Conservation (phyloP, 2,329 filamentous ascomycete genomes). For the Diplodia intermedia region DNA sequence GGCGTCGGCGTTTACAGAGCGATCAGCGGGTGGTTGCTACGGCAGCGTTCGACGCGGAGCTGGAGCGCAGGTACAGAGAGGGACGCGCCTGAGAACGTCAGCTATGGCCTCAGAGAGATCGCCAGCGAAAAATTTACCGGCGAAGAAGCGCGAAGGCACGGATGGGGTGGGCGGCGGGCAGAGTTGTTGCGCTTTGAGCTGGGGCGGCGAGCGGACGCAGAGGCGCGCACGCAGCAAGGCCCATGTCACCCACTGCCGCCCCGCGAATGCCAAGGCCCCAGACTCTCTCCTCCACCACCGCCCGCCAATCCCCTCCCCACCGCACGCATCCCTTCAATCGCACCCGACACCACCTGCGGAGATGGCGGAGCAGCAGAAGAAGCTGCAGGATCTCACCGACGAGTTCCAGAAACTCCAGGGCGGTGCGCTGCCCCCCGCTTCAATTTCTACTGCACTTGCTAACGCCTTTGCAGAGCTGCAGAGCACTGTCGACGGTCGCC, state of each 20-base stretch:
- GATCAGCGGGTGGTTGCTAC: slow-evolving; percentile 20
- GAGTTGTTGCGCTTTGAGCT: slow-evolving; percentile 24
- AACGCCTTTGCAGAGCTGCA: slow-evolving; percentile 71
- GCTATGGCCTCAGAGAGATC: neutral
- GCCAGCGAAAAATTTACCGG: neutral
- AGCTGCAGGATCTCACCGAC: slow-evolving; percentile 82
- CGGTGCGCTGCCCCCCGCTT: slow-evolving; percentile 60
- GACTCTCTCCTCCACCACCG: slow-evolving; percentile 22
- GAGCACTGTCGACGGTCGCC: slow-evolving; percentile 75
- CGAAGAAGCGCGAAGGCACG: neutral
- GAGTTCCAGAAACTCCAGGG: slow-evolving; percentile 87
- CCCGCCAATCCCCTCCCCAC: neutral
- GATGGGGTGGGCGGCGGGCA: neutral
- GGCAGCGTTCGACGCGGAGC: slow-evolving; percentile 5
- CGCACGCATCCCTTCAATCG: slow-evolving; percentile 6
- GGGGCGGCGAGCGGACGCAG: slow-evolving; percentile 20
- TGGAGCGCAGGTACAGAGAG: neutral
- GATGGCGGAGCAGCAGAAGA: slow-evolving; percentile 68
- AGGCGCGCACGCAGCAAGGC: neutral
- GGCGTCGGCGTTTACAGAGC: slow-evolving; percentile 19
- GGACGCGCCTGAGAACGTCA: slow-evolving; percentile 6
- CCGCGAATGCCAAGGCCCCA: slow-evolving; percentile 23
- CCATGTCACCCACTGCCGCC: slow-evolving; percentile 20
- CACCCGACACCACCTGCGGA: slow-evolving; percentile 8
- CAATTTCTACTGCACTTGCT: neutral